phyloP scores from a whole-genome alignment of 257 asterid species.

The Scutellaria galericulata region DNA sequence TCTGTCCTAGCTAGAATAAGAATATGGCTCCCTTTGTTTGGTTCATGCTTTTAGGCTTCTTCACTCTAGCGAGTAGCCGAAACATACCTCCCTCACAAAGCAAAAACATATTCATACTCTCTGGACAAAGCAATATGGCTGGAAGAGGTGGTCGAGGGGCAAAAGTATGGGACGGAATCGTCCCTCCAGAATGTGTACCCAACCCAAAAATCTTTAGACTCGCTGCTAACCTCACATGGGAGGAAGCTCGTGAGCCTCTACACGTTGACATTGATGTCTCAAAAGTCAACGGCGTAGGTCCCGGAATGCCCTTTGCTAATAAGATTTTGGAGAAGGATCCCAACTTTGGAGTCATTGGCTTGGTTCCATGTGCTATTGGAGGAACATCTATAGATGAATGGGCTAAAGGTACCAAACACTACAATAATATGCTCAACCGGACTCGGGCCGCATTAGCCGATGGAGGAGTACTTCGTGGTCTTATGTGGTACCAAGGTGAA shows the following conservation, averaged over 20 bases:
- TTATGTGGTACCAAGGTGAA: slow-evolving; percentile 65
- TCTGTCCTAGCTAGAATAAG: background rate
- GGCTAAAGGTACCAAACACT: slow-evolving; percentile 39
- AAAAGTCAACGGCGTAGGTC: slow-evolving; percentile 59
- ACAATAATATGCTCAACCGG: slow-evolving; percentile 45
- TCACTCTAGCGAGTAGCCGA: slow-evolving; percentile 27
- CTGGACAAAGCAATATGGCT: slow-evolving; percentile 76
- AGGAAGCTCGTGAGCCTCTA: slow-evolving; percentile 60
- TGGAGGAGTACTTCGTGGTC: slow-evolving; percentile 38
- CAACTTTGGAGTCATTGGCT: slow-evolving; percentile 49
- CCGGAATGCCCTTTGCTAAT: slow-evolving; percentile 70
- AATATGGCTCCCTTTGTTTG: slow-evolving; percentile 45
- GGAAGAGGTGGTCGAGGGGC: slow-evolving; percentile 51
- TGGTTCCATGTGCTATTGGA: slow-evolving; percentile 69
- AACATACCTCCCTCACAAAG: background rate
- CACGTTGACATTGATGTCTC: slow-evolving; percentile 58
- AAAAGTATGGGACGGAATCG: slow-evolving; percentile 38
- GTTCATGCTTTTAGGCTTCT: slow-evolving; percentile 39
- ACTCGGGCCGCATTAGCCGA: slow-evolving; percentile 38
- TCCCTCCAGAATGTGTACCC: slow-evolving; percentile 42
- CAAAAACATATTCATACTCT: slow-evolving; percentile 51
- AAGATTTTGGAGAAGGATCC: slow-evolving; percentile 39
- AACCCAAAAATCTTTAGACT: slow-evolving; percentile 48
- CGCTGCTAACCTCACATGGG: slow-evolving; percentile 40
- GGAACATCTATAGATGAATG: slow-evolving; percentile 49